Evolutionary conservation across 2,329 filamentous ascomycete genomes (phyloP).

Genomic region (Seiridium unicorne): DNA sequence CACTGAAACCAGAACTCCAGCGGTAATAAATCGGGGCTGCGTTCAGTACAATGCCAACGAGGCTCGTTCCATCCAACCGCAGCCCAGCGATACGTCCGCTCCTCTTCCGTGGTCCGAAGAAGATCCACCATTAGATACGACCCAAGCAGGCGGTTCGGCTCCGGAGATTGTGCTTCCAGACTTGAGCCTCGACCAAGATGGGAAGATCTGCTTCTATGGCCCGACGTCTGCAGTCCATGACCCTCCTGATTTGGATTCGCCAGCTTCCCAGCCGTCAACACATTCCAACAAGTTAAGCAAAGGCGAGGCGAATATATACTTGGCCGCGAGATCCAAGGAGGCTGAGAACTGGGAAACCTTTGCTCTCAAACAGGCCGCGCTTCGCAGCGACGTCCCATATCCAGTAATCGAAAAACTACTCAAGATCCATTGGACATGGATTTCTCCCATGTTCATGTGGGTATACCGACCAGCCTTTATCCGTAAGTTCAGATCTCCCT

Average conservation of each 20-base stretch:
- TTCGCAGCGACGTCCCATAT: neutral
- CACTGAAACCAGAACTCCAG: neutral
- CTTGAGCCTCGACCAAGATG: too few species aligned
- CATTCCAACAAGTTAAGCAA: too few species aligned
- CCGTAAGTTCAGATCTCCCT: slow-evolving; percentile 32
- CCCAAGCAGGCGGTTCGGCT: neutral
- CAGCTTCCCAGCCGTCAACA: too few species aligned
- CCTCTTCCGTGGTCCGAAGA: too few species aligned
- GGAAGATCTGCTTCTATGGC: slow-evolving; percentile 22
- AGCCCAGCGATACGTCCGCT: too few species aligned
- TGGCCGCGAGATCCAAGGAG: too few species aligned
- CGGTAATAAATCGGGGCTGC: too few species aligned
- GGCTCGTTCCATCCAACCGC: too few species aligned
- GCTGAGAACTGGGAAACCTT: too few species aligned
- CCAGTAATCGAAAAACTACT: slow-evolving; percentile 25
- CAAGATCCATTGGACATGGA: slow-evolving; percentile 64
- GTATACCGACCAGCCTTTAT: slow-evolving; percentile 62
- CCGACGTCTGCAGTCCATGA: slow-evolving; percentile 25
- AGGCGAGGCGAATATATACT: too few species aligned
- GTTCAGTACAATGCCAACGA: too few species aligned
- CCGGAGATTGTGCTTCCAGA: neutral
- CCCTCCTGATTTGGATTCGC: slow-evolving; percentile 3
- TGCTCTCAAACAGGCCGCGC: neutral
- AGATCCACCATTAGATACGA: too few species aligned
- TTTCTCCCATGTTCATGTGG: slow-evolving; percentile 62